Evolutionary conservation across 1,139 yeast genomes (phyloP).

Genomic region (Pneumocystis jirovecii): DNA sequence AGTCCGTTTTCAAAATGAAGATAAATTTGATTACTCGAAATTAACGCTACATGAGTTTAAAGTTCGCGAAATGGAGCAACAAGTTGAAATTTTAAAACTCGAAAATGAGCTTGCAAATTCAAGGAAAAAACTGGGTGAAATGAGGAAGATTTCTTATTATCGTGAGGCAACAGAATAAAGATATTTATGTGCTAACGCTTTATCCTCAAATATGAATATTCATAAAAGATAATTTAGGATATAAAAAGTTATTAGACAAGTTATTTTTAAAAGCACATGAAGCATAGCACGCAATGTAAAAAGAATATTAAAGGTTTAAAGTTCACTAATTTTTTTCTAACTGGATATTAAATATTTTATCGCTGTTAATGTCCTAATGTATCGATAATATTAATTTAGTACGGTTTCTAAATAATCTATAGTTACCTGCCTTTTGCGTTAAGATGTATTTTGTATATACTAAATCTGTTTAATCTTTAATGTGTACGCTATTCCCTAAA

Average conservation of each 20-base stretch:
- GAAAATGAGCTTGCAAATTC: slow-evolving; percentile 62
- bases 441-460: background rate
- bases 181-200: background rate
- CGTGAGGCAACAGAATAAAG: background rate
- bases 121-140: slow-evolving; percentile 71
- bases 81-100: slow-evolving; percentile 70
- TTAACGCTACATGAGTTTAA: slow-evolving; percentile 70
- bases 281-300: background rate
- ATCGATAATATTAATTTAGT: background rate
- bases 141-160: slow-evolving; percentile 41
- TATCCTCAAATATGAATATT: no score
- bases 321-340: no score
- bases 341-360: background rate
- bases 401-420: background rate
- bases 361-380: background rate
- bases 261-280: background rate
- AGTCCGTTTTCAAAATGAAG: slow-evolving; percentile 29
- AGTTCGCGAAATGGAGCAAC: slow-evolving; percentile 86
- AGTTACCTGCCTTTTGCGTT: background rate
- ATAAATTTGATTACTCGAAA: slow-evolving; percentile 44
- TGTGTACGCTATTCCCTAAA: no score
- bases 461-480: background rate
- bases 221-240: background rate
- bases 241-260: background rate
- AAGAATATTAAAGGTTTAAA: background rate